phyloP scores from a whole-genome alignment of 208 protist genomes.

The Crithidia mellificae region DNA sequence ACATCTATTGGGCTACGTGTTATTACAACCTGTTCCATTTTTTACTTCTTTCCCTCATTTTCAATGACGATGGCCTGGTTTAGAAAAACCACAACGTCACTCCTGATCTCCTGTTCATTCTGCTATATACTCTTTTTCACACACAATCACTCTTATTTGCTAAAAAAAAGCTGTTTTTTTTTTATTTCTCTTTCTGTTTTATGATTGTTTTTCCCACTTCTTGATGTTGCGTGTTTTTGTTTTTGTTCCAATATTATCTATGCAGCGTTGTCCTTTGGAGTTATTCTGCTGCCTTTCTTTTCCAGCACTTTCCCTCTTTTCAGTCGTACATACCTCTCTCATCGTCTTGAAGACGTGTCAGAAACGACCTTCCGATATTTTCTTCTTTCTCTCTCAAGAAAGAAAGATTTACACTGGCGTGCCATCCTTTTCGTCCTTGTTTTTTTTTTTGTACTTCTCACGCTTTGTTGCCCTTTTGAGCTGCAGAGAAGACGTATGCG shows the following conservation, averaged over 20 bases:
- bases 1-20: not conserved
- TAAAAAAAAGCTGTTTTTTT: not conserved
- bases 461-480: too few species aligned
- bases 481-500: too few species aligned
- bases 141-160: too few species aligned
- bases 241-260: not conserved
- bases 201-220: too few species aligned
- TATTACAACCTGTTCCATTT: not conserved
- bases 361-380: too few species aligned
- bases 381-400: too few species aligned
- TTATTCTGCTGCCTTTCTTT: not conserved
- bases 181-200: conserved; percentile 18
- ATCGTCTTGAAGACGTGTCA: not conserved
- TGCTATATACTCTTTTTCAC: not conserved
- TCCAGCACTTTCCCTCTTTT: not conserved
- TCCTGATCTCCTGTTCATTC: not conserved
- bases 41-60: not conserved
- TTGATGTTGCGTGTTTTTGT: not conserved
- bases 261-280: not conserved
- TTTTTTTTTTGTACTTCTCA: too few species aligned
- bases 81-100: not conserved
- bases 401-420: too few species aligned
- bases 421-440: too few species aligned
- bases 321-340: not conserved
- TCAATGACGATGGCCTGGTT: not conserved